Base-by-base conservation (phyloP, 1,284 basidiomycete species). In the Sanguinoderma infundibulare region DNA sequence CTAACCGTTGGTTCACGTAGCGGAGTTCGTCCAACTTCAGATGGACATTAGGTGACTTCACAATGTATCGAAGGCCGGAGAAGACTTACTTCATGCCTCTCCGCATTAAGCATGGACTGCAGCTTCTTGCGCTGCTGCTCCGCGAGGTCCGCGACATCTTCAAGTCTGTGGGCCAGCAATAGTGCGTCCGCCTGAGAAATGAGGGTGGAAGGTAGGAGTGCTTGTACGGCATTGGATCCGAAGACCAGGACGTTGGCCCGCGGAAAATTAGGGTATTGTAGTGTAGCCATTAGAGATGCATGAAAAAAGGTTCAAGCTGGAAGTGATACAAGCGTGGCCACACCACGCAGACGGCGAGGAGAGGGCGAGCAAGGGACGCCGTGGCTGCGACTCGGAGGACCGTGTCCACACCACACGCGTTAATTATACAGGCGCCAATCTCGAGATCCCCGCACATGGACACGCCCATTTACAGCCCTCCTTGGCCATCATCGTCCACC, bases 1-100 rank as follows among this genome's bases (percentile, higher is more conserved):
- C 92, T 60, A 94, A 83, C 51, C 86, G 83, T 71, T 92, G 90
- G 71, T 91, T 91, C 39, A 92, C 82, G 70, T 94, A 95, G 65
- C 79, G 79, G 42, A 92, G 73, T 68, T 90, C 89, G 50, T 91
- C 87, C 58, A 79, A 78, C 86, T 89, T 53, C 6, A 44, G 38
- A 40, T n/a, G 32, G 26, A 28, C 35, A 22, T 2, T 10, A 20
- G 26, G 6, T 56, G 51, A 34, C 17, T 22, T 42, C 3, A 36
- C 5, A 8, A 28, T 17, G 14, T 14, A 61, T 12, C 34, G 9
- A 14, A 3, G 3, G n/a, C 17, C 3, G 5, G 17, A 3, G 7
- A 3, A 0, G 5, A 22, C 77, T 55, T 64, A 84, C 85, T 76
- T 87, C 83, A 59, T 83, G 82, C 57, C 80, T 77, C 66, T 85